phyloP scores from a whole-genome alignment of 202 grass and related monocot species.

The Eragrostis tef region DNA sequence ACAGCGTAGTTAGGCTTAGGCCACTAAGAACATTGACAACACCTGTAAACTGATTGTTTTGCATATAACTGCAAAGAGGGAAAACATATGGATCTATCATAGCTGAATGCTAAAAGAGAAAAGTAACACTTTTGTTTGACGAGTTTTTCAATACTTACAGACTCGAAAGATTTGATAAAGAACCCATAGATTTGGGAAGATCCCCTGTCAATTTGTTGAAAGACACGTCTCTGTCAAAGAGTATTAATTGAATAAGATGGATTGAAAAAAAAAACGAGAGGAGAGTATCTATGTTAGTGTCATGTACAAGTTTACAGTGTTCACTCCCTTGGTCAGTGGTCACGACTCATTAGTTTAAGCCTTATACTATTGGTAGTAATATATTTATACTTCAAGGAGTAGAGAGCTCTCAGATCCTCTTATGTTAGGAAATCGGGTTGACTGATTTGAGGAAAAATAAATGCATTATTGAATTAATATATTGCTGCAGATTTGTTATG shows the following conservation, averaged over 20 bases:
- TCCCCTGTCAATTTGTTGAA: conserved; percentile 88
- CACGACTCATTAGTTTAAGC: conserved; percentile 1
- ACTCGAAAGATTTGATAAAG: conserved; percentile 83
- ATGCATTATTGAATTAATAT: conserved; percentile 4
- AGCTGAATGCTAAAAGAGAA: conserved; percentile 31
- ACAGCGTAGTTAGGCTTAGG: conserved; percentile 83
- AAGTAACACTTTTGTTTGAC: conserved; percentile 11
- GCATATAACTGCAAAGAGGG: conserved; percentile 73
- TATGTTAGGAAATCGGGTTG: not conserved
- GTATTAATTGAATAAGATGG: conserved; percentile 53
- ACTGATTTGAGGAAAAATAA: not conserved
- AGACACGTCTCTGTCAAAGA: conserved; percentile 81
- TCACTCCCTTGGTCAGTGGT: not conserved
- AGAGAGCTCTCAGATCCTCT: not conserved
- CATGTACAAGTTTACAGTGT: not conserved
- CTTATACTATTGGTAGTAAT: conserved; percentile 10
- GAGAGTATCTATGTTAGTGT: conserved; percentile 13
- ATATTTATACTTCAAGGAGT: not conserved
- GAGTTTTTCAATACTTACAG: conserved; percentile 68
- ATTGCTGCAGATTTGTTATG: not conserved
- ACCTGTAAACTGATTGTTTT: conserved; percentile 88
- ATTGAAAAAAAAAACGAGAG: conserved; percentile 41
- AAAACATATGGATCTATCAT: conserved; percentile 39
- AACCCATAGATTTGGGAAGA: conserved; percentile 86
- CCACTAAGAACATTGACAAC: conserved; percentile 79